Evolutionary conservation across 2,329 filamentous ascomycete species (phyloP).

Genomic region (Aspergillus luchuensis): DNA sequence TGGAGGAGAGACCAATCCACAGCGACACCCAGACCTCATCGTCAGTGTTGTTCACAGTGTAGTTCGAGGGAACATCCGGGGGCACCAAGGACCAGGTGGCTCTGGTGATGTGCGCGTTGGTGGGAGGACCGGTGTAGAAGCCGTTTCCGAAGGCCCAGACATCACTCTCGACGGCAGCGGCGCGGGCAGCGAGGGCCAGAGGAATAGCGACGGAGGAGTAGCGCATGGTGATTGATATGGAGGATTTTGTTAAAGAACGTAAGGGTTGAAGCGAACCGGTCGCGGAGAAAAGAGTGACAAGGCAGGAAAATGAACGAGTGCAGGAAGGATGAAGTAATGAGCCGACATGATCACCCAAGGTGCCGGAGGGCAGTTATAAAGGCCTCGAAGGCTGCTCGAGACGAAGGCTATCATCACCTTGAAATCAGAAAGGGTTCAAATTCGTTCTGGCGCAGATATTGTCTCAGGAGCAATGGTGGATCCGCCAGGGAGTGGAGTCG

Average conservation of each 20-base stretch:
- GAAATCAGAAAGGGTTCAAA: background rate
- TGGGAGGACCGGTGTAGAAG: conserved; percentile 23
- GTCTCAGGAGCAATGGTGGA: conserved; percentile 7
- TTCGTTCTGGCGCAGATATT: background rate
- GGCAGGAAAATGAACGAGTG: background rate
- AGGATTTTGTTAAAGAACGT: background rate
- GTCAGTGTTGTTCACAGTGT: conserved; percentile 2
- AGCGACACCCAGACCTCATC: conserved; percentile 23
- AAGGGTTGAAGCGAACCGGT: background rate
- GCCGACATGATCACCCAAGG: background rate
- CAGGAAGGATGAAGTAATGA: background rate
- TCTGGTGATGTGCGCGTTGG: conserved; percentile 21
- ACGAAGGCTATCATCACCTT: background rate
- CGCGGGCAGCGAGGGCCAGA: conserved; percentile 8
- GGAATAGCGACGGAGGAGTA: conserved; percentile 9
- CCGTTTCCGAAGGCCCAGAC: conserved; percentile 22
- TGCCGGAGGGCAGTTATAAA: background rate
- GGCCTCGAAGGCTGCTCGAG: background rate
- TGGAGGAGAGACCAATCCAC: conserved; percentile 21
- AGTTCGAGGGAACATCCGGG: conserved; percentile 14
- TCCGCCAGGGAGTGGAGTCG: background rate
- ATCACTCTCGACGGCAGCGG: conserved; percentile 17
- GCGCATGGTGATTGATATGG: conserved; percentile 11
- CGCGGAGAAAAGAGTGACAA: background rate
- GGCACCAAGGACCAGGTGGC: conserved; percentile 23